These are phyloP conservation scores for Boletus bicolor DNA, from an alignment of 768 basidiomycete species.

Conservation along the genomic window DNA sequence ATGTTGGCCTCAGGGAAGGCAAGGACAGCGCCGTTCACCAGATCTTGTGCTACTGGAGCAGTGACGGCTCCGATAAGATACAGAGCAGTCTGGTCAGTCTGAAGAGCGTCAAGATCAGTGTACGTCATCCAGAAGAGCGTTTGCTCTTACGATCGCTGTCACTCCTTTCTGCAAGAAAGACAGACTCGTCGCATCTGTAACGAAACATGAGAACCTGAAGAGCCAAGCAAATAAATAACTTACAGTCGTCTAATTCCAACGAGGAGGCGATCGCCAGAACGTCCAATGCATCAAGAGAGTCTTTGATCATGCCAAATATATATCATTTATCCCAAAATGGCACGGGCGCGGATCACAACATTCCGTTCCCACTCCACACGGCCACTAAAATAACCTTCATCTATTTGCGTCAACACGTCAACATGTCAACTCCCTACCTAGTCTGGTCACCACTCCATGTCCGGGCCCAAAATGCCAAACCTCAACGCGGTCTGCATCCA, in stretches of 20 bases:
- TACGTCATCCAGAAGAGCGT: neutral
- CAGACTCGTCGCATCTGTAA: conserved; percentile 50
- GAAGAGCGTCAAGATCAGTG: conserved; percentile 1
- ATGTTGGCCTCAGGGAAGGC: conserved; percentile 59
- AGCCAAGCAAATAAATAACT: conserved; percentile 15
- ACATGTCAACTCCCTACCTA: too few species aligned
- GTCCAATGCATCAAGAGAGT: neutral
- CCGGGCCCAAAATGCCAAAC: too few species aligned
- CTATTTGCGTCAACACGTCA: too few species aligned
- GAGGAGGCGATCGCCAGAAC: conserved; percentile 47
- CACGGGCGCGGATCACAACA: too few species aligned
- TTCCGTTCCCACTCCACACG: too few species aligned
- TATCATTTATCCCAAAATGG: too few species aligned
- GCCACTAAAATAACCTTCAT: too few species aligned
- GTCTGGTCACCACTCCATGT: too few species aligned
- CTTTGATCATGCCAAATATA: too few species aligned
- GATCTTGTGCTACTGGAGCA: conserved; percentile 59
- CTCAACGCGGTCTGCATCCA: too few species aligned
- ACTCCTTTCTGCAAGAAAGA: conserved; percentile 57
- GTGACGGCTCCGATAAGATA: conserved; percentile 73
- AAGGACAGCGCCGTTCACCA: conserved; percentile 56
- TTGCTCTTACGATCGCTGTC: conserved; percentile 45
- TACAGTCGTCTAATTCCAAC: conserved; percentile 67
- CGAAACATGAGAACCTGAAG: conserved; percentile 1
- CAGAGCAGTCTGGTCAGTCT: conserved; percentile 62